phyloP scores from a whole-genome alignment of 2,329 filamentous ascomycete genomes.

The Colletotrichum plurivorum region DNA sequence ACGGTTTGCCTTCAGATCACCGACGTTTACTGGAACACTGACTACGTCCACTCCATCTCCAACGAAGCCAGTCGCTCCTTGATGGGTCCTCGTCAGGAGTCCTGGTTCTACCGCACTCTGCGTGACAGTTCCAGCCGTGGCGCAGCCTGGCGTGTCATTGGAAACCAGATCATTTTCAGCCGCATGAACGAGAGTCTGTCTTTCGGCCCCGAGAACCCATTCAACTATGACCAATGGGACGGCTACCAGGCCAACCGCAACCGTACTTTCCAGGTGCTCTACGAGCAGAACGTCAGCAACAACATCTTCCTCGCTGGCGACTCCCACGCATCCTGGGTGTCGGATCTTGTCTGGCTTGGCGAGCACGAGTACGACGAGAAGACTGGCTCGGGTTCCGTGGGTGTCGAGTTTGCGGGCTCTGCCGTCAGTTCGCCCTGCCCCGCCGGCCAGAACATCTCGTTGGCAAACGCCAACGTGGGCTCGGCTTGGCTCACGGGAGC shows the following conservation, averaged over 20 bases:
- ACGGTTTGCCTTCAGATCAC: slow-evolving; percentile 18
- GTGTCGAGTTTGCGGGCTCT: slow-evolving; percentile 76
- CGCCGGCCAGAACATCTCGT: slow-evolving; percentile 18
- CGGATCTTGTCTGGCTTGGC: slow-evolving; percentile 71
- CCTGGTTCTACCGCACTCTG: slow-evolving; percentile 78
- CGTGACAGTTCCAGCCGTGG: slow-evolving; percentile 72
- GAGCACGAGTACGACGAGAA: slow-evolving; percentile 64
- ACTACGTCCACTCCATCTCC: slow-evolving; percentile 72
- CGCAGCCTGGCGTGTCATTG: slow-evolving; percentile 79
- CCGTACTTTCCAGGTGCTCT: slow-evolving; percentile 76
- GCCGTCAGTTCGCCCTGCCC: slow-evolving; percentile 62
- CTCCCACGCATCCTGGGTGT: slow-evolving; percentile 76
- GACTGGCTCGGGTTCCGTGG: slow-evolving; percentile 69
- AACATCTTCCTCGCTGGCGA: slow-evolving; percentile 82
- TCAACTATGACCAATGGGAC: slow-evolving; percentile 67
- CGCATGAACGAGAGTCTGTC: slow-evolving; percentile 51
- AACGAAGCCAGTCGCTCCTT: slow-evolving; percentile 77
- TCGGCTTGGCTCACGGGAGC: slow-evolving; percentile 41
- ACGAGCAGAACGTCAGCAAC: slow-evolving; percentile 78
- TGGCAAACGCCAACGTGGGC: slow-evolving; percentile 3
- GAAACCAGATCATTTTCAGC: slow-evolving; percentile 78
- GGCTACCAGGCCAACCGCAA: slow-evolving; percentile 81
- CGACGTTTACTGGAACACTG: slow-evolving; percentile 69
- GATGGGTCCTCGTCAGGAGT: slow-evolving; percentile 81
- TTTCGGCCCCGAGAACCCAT: slow-evolving; percentile 50